Conservation (phyloP, 1,139 yeast species). For the Suhomyces taliae region DNA sequence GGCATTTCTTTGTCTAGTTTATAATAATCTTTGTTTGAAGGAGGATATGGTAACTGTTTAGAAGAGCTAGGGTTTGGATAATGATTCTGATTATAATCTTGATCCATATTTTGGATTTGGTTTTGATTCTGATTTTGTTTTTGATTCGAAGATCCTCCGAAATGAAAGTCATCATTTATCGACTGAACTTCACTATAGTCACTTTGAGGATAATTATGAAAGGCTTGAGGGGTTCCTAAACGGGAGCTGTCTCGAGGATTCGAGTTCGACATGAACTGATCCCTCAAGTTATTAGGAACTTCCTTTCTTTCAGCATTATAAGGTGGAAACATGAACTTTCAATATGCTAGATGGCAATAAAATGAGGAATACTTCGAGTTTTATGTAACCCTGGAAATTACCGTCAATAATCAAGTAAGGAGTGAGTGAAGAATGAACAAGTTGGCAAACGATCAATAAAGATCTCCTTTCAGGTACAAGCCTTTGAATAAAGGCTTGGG, state of each 20-base stretch:
- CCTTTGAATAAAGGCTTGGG: not conserved
- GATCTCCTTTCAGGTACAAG: not conserved
- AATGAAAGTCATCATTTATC: conserved; percentile 3
- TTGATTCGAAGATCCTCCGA: not conserved
- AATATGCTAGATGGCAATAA: too few relatives aligned
- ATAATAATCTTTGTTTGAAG: conserved; percentile 1
- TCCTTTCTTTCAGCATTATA: conserved; percentile 1
- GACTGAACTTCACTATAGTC: not conserved
- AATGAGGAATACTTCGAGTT: not conserved
- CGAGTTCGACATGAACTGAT: conserved; percentile 6
- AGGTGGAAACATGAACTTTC: conserved; percentile 5
- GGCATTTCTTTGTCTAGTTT: conserved; percentile 3
- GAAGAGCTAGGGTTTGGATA: not conserved
- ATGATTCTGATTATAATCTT: too few relatives aligned
- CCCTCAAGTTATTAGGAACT: not conserved
- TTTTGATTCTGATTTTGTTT: too few relatives aligned
- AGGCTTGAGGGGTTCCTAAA: not conserved
- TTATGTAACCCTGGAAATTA: too few relatives aligned
- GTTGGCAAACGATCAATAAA: not conserved
- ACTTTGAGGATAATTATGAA: not conserved
- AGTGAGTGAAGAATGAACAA: not conserved
- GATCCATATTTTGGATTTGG: too few relatives aligned
- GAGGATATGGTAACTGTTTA: conserved; percentile 7
- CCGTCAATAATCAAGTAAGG: not conserved
- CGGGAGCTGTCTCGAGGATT: conserved; percentile 1